Base-by-base conservation (phyloP, 2,329 filamentous ascomycete genomes). In the Ophiostoma tasmaniense region DNA sequence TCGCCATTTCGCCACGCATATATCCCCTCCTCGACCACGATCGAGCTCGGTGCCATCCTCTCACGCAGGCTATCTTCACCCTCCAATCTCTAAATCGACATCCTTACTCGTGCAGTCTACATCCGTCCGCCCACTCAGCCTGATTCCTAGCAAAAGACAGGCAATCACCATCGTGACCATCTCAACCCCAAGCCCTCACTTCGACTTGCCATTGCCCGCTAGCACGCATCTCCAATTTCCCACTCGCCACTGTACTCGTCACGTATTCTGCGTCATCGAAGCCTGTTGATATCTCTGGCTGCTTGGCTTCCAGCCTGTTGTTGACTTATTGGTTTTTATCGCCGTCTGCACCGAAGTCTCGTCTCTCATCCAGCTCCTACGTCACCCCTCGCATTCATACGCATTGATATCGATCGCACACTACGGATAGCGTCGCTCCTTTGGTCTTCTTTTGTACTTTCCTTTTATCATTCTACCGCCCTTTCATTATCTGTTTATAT, bases 301-400 rank as follows among this genome's bases (percentile, higher is more conserved):
- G 50, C 64, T 45, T 69, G 66, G 59, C 25, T 67, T 25, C 13
- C 67, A 8, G 35, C 30, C 37, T 61, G 30, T 35, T 62, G n/a
- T 39, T 39, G 33, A 33, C 33, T 33, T 33, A 33, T 55, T 42
- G 20, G 50, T 22, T 30, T 64, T 37, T 70, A 68, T 72, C 69
- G 52, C 67, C 65, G 69, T 71, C 73, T 72, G 71, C 20, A 20
- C 64, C 71, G 66, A 35, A 42, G n/a, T 25, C 50, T 55, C 50
- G 50, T 55, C 50, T 55, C n/a, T 25, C n/a, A 55, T 25, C 50
- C 50, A 25, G n/a, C 50, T 55, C 7, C 22, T 13, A 22, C 50
- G 50, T 55, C 50, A 10, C 11, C 25, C 20, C 22, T 17, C 14
- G 13, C 25, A 6, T 13, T 17, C 22, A 61, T 11, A 28, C 25